Percentiles rank a stretch among this genome's conserved stretches.
These are phyloP conservation scores for Russula brevipes DNA, from an alignment of 768 basidiomycete species.

Conservation along the genomic window DNA sequence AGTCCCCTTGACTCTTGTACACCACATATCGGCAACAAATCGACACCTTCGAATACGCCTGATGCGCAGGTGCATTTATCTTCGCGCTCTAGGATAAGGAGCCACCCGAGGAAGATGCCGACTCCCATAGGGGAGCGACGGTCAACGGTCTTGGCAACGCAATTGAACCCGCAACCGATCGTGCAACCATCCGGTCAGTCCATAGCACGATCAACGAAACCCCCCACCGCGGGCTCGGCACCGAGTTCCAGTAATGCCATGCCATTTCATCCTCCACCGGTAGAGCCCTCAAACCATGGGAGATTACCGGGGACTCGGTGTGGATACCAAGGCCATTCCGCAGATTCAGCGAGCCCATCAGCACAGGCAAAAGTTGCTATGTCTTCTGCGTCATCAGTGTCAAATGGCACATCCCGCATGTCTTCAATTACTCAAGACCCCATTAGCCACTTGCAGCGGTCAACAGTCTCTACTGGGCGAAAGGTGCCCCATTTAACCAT, in stretches of 20 bases:
- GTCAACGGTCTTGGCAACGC: neutral
- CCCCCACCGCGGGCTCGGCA: neutral
- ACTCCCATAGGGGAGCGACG: constrained; percentile 5
- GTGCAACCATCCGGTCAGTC: neutral
- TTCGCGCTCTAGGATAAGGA: constrained; percentile 11
- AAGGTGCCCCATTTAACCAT: neutral
- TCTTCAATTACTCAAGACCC: neutral
- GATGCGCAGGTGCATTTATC: neutral
- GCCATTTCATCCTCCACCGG: neutral
- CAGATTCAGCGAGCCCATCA: too few species aligned
- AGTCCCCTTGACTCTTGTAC: neutral
- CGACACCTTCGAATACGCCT: neutral
- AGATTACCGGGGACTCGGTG: neutral
- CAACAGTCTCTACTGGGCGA: neutral
- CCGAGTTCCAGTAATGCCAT: neutral
- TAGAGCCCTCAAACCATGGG: neutral
- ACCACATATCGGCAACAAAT: neutral
- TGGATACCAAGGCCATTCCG: neutral
- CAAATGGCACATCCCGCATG: neutral
- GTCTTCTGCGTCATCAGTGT: neutral
- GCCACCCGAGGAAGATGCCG: constrained; percentile 11
- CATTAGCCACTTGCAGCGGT: neutral
- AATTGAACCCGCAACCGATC: neutral
- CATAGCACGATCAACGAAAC: neutral
- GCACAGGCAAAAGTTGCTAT: neutral